A percentile compares a stretch with the other conserved stretches of the same genome.
phyloP scores from a whole-genome alignment of 2,329 filamentous ascomycete genomes.

The Emergomyces africanus region DNA sequence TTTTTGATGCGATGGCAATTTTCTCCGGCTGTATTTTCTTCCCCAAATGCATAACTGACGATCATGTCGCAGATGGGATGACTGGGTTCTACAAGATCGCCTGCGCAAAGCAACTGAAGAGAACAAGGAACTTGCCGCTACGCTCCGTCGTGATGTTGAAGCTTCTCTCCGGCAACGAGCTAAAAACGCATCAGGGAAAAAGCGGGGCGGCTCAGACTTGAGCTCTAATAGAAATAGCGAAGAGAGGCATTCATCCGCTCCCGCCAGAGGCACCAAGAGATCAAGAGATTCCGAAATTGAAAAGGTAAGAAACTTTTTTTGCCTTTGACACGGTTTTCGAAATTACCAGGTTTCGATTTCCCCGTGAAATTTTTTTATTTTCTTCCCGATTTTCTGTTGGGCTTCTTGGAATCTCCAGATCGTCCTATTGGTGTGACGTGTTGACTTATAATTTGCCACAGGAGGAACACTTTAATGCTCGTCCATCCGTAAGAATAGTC shows the following conservation, averaged over 20 bases:
- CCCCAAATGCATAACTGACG: not conserved
- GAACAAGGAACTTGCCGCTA: conserved; percentile 71
- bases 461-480: conserved; percentile 78
- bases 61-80: conserved; percentile 60
- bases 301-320: conserved; percentile 21
- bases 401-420: not conserved
- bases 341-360: not conserved
- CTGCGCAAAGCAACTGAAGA: conserved; percentile 91
- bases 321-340: not conserved
- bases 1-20: not conserved
- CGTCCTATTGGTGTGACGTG: not conserved
- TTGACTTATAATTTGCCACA: conserved; percentile 27
- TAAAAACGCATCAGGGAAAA: conserved; percentile 27
- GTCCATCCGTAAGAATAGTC: conserved; percentile 73
- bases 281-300: conserved; percentile 36
- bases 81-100: conserved; percentile 91
- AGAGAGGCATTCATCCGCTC: conserved; percentile 32
- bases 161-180: conserved; percentile 22
- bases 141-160: conserved; percentile 32
- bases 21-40: not conserved
- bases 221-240: conserved; percentile 34
- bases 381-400: not conserved
- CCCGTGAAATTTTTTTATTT: not conserved
- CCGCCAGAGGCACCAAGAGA: conserved; percentile 32
- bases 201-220: conserved; percentile 28